These are phyloP conservation scores for Coniferiporia sulphurascens DNA, from an alignment of 1,284 basidiomycete genomes.

Conservation along the genomic window DNA sequence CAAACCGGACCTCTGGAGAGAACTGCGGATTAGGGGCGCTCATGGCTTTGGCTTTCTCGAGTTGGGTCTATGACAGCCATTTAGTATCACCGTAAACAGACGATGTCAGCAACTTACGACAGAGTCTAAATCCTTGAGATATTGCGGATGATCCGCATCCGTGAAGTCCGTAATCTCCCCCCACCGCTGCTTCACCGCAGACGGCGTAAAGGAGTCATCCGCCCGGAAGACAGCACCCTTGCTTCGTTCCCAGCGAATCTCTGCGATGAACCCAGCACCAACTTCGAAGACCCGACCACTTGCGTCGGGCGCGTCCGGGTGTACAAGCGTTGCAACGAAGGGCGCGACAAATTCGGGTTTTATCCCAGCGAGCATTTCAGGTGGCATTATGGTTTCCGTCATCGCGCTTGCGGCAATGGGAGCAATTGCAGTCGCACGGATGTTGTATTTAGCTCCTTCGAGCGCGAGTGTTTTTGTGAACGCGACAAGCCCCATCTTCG, in stretches of 20 bases:
- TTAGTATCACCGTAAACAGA: neutral
- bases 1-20: conserved; percentile 72
- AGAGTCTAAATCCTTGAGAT: conserved; percentile 67
- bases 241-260: conserved; percentile 92
- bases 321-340: conserved; percentile 75
- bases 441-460: conserved; percentile 92
- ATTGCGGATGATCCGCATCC: conserved; percentile 68
- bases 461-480: conserved; percentile 91
- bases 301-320: conserved; percentile 78
- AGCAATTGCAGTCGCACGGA: conserved; percentile 84
- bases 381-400: conserved; percentile 94
- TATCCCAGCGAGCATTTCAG: conserved; percentile 91
- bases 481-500: conserved; percentile 85
- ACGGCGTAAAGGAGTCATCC: conserved; percentile 89
- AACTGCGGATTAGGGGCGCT: conserved; percentile 70
- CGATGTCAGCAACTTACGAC: conserved; percentile 36
- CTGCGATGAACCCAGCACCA: conserved; percentile 90
- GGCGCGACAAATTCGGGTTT: conserved; percentile 95
- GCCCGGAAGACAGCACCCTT: conserved; percentile 88
- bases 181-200: conserved; percentile 87
- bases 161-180: conserved; percentile 79
- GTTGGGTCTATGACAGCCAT: conserved; percentile 45
- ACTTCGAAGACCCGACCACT: conserved; percentile 91
- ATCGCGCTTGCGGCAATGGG: conserved; percentile 94
- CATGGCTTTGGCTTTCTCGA: conserved; percentile 64